Evolutionary conservation across 1,139 yeast species (phyloP), one percentile per base, ranked within the genome.

Genomic region (Hyphopichia khmerensis): DNA sequence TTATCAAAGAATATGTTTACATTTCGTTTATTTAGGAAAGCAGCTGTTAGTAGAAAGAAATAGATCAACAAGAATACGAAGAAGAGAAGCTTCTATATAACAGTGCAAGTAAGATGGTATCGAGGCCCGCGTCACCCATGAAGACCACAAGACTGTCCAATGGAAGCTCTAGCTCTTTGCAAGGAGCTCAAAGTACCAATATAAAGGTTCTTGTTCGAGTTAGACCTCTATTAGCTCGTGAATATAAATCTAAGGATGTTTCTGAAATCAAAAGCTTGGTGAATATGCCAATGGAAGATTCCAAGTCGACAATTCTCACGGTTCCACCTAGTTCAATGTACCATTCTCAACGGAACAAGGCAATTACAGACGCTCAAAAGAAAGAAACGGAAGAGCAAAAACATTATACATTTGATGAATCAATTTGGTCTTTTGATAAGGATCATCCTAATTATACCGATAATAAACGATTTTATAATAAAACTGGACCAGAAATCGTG

Each of bases 401-500:
- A 47, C 49, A 48, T 23, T 84, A 80, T 58, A 56, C 57, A 10
- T 84, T 82, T 54, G 88, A 84, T 51, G 75, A 73, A 34, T 72
- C 84, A 2, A 62, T 84, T 13, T 80, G 86, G 82, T 82, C 88
- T 1, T 70, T 65, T 42, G 68, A 77, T 44, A 40, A 57, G 1
- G 35, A 47, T 0, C 67, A 67, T 37, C 41, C 52, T 1, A 51
- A 67, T 43, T 80, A 65, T 55, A 70, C 72, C 3, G 69, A 70
- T 40, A 89, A 85, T 54, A 41, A 53, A 8, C 58, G 60, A 3
- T 77, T 84, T 13, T 86, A 82, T 54, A 53, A 62, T 3, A 62
- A 66, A 13, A 67, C 81, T 4, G 93, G 90, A 0, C 69, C 73
- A 3, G 80, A 77, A 35, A 67, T 83, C 45, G 62, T 86, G n/a